Evolutionary conservation across 164 flowering plant genomes (phyloP), one percentile per base, ranked within the genome.

Genomic region (Liriodendron chinense): DNA sequence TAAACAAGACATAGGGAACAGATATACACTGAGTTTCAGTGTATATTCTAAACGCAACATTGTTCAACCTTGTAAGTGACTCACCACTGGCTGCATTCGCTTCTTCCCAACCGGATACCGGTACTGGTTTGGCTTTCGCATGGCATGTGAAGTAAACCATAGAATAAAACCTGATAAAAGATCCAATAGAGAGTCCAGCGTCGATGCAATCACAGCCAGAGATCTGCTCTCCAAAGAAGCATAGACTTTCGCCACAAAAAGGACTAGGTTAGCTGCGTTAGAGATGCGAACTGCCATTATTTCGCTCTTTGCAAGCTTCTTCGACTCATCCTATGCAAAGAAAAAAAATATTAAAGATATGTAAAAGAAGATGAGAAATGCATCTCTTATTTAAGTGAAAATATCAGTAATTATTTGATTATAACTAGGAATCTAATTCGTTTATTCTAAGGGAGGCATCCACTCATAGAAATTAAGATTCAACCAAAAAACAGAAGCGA

Each of bases 11-110:
- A 34, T 34, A 34, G 7, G 43, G 43, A 34, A 34, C 43, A 3
- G 43, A 34, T 4, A 34, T 3, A 34, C 43, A 34, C 43, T 4
- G 43, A 34, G 6, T 34, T 34, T 34, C 7, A 34, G 43, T 34
- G 43, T 34, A 34, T 34, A 34, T 34, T 34, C 7, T 34, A 34
- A 3, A 34, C 2, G 7, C 43, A 7, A 34, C 43, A 34, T 34
- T 34, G 43, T 34, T 34, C 43, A 34, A 34, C 7, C 43, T 34
- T 4, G 2, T 34, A 34, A 34, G 43, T 34, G 49, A 80, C 90
- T 75, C 83, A 90, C 95, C 82, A 93, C 94, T 2, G 97, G 96
- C 72, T 92, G 96, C 98, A 93, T 93, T 49, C 96, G 66, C 49
- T 83, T 87, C 82, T 93, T 93, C 57, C 96, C 98, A 50, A 92